Conservation (phyloP, 108 stramenopile species). For the Skeletonema potamos region DNA sequence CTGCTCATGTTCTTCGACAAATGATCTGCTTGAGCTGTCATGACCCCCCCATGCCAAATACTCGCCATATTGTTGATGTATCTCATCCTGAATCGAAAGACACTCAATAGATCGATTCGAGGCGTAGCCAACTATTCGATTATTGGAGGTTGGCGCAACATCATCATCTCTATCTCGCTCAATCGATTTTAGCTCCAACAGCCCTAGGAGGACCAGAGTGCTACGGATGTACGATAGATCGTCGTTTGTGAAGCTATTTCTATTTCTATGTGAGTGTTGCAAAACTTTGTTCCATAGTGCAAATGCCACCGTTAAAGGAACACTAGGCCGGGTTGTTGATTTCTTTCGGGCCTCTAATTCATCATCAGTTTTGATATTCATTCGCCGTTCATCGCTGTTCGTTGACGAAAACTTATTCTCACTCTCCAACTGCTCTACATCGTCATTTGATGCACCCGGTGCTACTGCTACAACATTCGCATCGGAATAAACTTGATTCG, state of each 20-base stretch:
- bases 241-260: constrained; percentile 1
- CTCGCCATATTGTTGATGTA: constrained; percentile 54
- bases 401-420: not conserved
- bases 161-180: constrained; percentile 41
- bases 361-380: not conserved
- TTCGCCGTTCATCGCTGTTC: not conserved
- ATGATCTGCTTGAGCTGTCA: constrained; percentile 5
- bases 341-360: not conserved
- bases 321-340: constrained; percentile 7
- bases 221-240: constrained; percentile 45
- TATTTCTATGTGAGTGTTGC: not conserved
- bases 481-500: not conserved
- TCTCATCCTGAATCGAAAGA: constrained; percentile 43
- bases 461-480: not conserved
- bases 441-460: not conserved
- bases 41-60: constrained; percentile 36
- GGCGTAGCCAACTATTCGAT: not conserved
- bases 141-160: not conserved
- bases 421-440: not conserved
- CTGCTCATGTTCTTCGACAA: constrained; percentile 20
- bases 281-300: constrained; percentile 48
- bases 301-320: constrained; percentile 41
- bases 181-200: constrained; percentile 34
- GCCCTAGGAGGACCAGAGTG: constrained; percentile 45
- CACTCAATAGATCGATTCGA: constrained; percentile 36